Conservation (phyloP, 331 rosid genomes). For the Erythrophleum ivorense region DNA sequence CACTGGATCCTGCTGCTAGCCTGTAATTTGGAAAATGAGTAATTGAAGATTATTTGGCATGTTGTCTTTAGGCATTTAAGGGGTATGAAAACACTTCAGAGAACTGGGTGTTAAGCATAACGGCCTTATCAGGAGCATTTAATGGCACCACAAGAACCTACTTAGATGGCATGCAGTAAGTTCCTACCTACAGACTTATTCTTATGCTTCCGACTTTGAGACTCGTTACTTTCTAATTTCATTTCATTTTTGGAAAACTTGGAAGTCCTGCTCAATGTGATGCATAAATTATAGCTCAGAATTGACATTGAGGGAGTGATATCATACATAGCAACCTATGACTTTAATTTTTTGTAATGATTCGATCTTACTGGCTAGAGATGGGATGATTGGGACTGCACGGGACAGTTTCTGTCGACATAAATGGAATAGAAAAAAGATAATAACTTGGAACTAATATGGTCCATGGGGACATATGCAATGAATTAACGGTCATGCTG, state of each 20-base stretch:
- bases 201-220: conserved; percentile 2
- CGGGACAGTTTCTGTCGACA: conserved; percentile 6
- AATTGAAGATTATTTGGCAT: conserved; percentile 30
- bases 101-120: conserved; percentile 85
- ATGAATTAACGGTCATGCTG: neutral
- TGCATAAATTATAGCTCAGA: neutral
- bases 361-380: neutral
- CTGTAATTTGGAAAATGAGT: neutral
- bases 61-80: conserved; percentile 66
- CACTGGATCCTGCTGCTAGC: neutral
- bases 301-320: neutral
- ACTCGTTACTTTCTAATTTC: neutral
- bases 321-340: neutral
- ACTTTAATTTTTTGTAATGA: neutral
- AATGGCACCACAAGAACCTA: conserved; percentile 97
- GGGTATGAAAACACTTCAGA: conserved; percentile 78
- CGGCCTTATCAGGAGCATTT: conserved; percentile 93
- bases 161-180: conserved; percentile 96
- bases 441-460: neutral
- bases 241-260: no score
- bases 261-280: neutral
- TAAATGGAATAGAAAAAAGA: conserved; percentile 13
- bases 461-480: neutral
- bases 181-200: conserved; percentile 37
- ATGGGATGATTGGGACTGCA: neutral